Evolutionary conservation across 495 filamentous ascomycete genomes (phyloP).

Genomic region (Penicillium alfredii): DNA sequence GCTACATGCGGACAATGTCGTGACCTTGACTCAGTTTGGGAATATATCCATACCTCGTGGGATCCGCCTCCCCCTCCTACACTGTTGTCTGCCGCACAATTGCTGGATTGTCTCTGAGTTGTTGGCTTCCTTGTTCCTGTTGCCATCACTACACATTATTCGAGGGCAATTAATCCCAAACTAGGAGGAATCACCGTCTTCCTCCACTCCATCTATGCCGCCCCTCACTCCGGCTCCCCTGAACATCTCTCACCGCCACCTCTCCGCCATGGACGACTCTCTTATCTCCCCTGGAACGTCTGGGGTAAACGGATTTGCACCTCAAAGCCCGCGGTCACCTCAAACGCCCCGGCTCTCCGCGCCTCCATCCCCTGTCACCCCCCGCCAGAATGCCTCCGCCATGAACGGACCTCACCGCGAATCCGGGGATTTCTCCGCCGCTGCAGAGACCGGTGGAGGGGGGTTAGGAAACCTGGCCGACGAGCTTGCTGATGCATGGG

Average conservation of each 20-base stretch:
- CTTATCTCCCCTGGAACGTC: slow-evolving; percentile 38
- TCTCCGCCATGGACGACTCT: slow-evolving; percentile 55
- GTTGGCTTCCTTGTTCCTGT: no score
- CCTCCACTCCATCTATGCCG: slow-evolving; percentile 11
- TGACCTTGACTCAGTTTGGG: no score
- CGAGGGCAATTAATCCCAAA: no score
- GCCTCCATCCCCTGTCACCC: slow-evolving; percentile 56
- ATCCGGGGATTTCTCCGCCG: slow-evolving; percentile 38
- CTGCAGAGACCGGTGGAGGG: slow-evolving; percentile 37
- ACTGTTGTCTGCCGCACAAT: no score
- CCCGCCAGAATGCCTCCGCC: slow-evolving; percentile 47
- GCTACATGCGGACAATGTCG: no score
- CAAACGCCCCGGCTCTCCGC: slow-evolving; percentile 46
- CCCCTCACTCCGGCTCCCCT: slow-evolving; percentile 54
- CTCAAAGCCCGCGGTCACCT: slow-evolving; percentile 36
- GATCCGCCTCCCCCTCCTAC: no score
- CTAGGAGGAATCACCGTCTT: slow-evolving; percentile 4
- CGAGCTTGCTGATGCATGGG: slow-evolving; percentile 57
- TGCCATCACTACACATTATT: no score
- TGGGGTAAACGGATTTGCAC: slow-evolving; percentile 28
- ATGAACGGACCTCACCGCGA: slow-evolving; percentile 44
- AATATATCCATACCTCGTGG: no score
- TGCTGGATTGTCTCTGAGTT: no score
- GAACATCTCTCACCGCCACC: slow-evolving; percentile 56
- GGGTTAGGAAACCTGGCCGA: slow-evolving; percentile 82